Conservation (phyloP, 2,329 filamentous ascomycete genomes). For the Ophiostoma perfectum region DNA sequence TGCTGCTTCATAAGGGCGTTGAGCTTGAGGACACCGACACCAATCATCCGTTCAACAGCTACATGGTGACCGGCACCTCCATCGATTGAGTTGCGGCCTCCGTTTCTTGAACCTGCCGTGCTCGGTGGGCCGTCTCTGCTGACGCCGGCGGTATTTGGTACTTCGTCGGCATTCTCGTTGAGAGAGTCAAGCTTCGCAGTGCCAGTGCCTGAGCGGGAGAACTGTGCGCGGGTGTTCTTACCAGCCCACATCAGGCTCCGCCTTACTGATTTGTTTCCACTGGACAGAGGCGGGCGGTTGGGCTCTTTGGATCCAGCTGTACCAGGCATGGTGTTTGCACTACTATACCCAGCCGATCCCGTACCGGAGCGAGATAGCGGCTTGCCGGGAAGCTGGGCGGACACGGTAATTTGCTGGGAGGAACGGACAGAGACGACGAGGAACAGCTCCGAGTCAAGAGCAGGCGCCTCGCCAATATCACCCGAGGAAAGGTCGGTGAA, state of each 20-base stretch:
- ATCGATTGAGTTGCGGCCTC: conserved; percentile 18
- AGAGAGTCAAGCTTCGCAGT: conserved; percentile 51
- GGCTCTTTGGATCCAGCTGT: conserved; percentile 38
- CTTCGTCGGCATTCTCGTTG: conserved; percentile 49
- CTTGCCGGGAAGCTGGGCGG: conserved; percentile 32
- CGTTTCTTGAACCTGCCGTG: conserved; percentile 48
- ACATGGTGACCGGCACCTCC: conserved; percentile 32
- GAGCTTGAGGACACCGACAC: conserved; percentile 70
- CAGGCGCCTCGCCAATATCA: conserved; percentile 59
- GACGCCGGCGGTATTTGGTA: conserved; percentile 34
- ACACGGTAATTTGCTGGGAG: conserved; percentile 43
- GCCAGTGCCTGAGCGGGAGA: conserved; percentile 45
- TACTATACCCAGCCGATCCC: conserved; percentile 36
- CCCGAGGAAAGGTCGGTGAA: conserved; percentile 79
- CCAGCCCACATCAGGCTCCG: conserved; percentile 67
- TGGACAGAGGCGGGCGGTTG: conserved; percentile 45
- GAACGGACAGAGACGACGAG: conserved; percentile 76
- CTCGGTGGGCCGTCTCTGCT: conserved; percentile 50
- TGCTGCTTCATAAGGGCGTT: conserved; percentile 69
- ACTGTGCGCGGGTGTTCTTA: conserved; percentile 50
- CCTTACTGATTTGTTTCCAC: conserved; percentile 50
- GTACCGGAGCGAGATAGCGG: conserved; percentile 50
- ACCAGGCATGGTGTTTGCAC: conserved; percentile 35
- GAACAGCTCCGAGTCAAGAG: conserved; percentile 68
- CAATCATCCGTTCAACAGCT: conserved; percentile 62